Evolutionary conservation across 2,329 filamentous ascomycete species (phyloP).

Genomic region (Neonectria punicea): DNA sequence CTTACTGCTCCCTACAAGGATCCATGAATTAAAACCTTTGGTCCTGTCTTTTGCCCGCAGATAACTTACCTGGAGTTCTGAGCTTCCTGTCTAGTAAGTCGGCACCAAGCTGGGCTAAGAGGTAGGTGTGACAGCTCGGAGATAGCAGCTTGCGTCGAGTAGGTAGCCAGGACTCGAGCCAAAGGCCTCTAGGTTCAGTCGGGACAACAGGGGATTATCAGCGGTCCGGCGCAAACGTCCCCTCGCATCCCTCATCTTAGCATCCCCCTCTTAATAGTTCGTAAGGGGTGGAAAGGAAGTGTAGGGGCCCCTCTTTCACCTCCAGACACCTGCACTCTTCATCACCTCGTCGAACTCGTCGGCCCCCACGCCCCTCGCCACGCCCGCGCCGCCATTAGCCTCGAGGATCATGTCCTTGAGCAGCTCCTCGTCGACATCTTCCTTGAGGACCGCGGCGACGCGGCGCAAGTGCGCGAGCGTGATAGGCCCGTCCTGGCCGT

Average conservation of each 20-base stretch:
- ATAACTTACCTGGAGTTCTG: conserved; percentile 7
- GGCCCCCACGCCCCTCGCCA: conserved; percentile 75
- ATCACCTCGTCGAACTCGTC: conserved; percentile 90
- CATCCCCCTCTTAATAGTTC: background rate
- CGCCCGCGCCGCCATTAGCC: conserved; percentile 84
- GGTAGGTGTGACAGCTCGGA: background rate
- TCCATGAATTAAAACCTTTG: conserved; percentile 7
- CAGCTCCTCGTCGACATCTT: conserved; percentile 84
- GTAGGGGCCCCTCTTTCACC: conserved; percentile 55
- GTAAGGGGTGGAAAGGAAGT: background rate
- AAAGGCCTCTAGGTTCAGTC: background rate
- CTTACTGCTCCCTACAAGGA: conserved; percentile 5
- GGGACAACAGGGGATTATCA: background rate
- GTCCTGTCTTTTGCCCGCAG: background rate
- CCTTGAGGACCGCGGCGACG: conserved; percentile 83
- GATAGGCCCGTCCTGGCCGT: conserved; percentile 67
- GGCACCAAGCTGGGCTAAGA: background rate
- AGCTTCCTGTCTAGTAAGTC: background rate
- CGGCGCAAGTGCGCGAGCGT: conserved; percentile 81
- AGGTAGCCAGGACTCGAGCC: background rate
- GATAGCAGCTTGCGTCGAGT: background rate
- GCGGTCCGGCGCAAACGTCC: background rate
- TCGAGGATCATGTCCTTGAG: conserved; percentile 95
- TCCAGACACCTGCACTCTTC: conserved; percentile 84
- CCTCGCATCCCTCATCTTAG: background rate